Base-by-base conservation (phyloP, 2,329 filamentous ascomycete species). In the Hymenoscyphus albidus region DNA sequence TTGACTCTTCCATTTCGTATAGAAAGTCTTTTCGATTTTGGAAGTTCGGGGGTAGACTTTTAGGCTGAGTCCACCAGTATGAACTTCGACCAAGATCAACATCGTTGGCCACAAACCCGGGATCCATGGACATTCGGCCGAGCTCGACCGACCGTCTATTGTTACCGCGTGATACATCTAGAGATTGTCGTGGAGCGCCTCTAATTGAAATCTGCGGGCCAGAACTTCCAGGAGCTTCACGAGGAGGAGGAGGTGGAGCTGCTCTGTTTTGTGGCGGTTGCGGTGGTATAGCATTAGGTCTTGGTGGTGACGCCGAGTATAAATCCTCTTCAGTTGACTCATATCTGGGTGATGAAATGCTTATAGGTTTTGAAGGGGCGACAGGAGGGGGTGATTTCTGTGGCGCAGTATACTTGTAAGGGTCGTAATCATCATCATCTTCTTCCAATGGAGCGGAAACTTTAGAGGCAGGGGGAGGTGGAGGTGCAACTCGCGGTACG, bases 21-120 rank as follows among this genome's bases (percentile, higher is more conserved):
- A 92, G 85, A 16, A 98, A 83, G 74, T 99, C 95, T 71, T 87
- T 90, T 60, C 94, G 88, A 58, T 87, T 88, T 74, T 96, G 91
- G 66, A 98, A 85, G 1, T 86, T 85, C 0, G 94, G 93, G 2
- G 95, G 95, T 1, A 93, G 84, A 44, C 86, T 86, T 67, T 91
- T 91, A 12, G 89, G 82, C 73, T 93, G 88, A 44, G 89, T 86
- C 93, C 94, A 99, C 95, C 95, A 99, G 60, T 88, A 85, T 18
- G 87, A 90, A 59, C 84, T 83, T 56, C 85, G 81, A 13, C 86
- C 88, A 44, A 98, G 81, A 72, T 98, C 93, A 63, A 98, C 78
- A 66, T 98, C 93, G 63, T 88, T 88, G 51, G 95, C 95, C 67
- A 98, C 94, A 74, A 88, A 96, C 1, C 92, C 91, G 56, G 89